Evolutionary conservation across 306 rosid genomes (phyloP).

Genomic region (Castanospermum australe): DNA sequence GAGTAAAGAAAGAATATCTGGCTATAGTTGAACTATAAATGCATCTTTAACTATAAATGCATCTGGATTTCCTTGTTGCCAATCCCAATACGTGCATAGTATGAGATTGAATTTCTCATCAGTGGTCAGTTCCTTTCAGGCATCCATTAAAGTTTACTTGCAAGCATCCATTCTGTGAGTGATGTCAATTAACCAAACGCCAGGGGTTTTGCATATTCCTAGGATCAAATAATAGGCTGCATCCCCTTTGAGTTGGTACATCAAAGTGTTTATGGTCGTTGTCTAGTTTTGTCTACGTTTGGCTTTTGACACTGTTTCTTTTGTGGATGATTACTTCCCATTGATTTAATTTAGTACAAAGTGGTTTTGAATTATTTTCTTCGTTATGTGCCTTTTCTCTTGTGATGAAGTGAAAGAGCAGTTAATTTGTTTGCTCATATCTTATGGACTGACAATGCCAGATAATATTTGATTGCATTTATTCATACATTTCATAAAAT

Average conservation of each 20-base stretch:
- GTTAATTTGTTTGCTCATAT: too few species aligned
- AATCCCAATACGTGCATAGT: background rate
- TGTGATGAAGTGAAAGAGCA: too few species aligned
- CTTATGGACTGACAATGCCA: too few species aligned
- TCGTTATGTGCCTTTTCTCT: too few species aligned
- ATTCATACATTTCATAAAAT: too few species aligned
- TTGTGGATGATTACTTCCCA: too few species aligned
- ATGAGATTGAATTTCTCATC: background rate
- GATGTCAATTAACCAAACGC: background rate
- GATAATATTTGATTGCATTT: too few species aligned
- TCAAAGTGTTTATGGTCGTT: background rate
- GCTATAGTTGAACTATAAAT: background rate
- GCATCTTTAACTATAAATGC: background rate
- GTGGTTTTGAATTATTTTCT: too few species aligned
- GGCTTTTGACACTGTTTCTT: too few species aligned
- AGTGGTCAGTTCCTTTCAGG: background rate
- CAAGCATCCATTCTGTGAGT: background rate
- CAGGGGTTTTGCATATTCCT: background rate
- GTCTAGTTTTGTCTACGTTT: background rate
- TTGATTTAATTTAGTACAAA: too few species aligned
- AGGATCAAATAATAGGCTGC: background rate
- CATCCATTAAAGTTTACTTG: background rate
- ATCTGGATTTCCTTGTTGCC: background rate
- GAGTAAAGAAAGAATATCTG: background rate
- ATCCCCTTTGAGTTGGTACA: background rate